Evolutionary conservation across 306 rosid genomes (phyloP).

Genomic region (Dalbergia cultrata): DNA sequence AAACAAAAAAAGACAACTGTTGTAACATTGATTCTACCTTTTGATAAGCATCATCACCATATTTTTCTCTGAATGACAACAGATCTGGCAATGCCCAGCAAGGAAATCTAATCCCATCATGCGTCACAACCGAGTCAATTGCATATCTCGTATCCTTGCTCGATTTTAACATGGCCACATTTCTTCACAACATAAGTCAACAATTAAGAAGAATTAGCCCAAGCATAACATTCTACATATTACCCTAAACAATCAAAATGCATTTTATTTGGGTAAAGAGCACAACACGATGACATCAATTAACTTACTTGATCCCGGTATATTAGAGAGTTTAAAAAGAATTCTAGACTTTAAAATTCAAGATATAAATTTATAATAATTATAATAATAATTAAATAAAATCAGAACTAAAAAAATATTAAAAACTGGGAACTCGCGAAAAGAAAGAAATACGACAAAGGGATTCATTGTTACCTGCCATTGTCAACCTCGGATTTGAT

Average conservation of each 20-base stretch:
- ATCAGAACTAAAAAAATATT: too few relatives aligned
- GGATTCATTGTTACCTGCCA: constrained; percentile 62
- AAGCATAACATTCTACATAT: background rate
- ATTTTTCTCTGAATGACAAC: constrained; percentile 62
- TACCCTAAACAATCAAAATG: background rate
- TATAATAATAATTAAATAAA: background rate
- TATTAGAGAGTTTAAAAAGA: background rate
- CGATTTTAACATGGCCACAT: constrained; percentile 84
- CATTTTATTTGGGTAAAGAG: background rate
- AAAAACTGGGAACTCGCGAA: background rate
- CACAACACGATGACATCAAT: background rate
- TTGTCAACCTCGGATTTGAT: constrained; percentile 67
- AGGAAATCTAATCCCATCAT: constrained; percentile 82
- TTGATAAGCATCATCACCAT: constrained; percentile 71
- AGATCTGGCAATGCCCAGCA: constrained; percentile 89
- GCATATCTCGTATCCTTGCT: constrained; percentile 87
- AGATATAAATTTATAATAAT: background rate
- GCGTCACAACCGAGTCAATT: constrained; percentile 77
- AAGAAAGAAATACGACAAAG: background rate
- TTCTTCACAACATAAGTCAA: constrained; percentile 50
- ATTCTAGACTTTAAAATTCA: background rate
- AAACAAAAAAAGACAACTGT: background rate
- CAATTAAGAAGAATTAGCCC: background rate
- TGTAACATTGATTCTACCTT: constrained; percentile 53
- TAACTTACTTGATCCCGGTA: background rate